Base-by-base conservation (phyloP, 371 early-diverging fungal species). In the Dichotomocladium elegans region DNA sequence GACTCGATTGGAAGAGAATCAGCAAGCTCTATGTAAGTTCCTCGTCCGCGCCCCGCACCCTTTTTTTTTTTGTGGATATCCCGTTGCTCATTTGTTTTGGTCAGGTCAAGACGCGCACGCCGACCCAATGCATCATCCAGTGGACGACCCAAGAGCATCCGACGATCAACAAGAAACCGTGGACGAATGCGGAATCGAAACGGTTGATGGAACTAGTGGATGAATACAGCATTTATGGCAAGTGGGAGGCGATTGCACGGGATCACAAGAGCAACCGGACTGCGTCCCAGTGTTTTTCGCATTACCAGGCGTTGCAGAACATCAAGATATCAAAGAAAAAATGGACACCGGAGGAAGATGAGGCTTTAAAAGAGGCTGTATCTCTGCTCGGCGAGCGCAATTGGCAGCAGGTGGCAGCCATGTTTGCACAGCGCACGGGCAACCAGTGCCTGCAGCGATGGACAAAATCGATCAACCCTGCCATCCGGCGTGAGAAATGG, bases 81-180 rank as follows among this genome's bases (percentile, higher is more conserved):
- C 14, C 28, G 49, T n/a, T 17, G 4, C 6, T 21, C 10, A 25
- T 24, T 15, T 11, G 9, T 15, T 41, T 24, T 22, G 8, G 19
- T n/a, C 46, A 81, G 81, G 77, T 90, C 22, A 80, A 68, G 14
- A 70, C 82, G 25, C 70, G 86, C 48, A 77, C 78, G 12, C 66
- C 87, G 1, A 73, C 64, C 12, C 89, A 91, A 63, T 92, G 91
- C 49, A 68, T 82, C 28, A 92, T 90, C 41, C 90, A 87, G 55
- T 92, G 91, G 91, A 86, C 87, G 4, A 81, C 82, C n/a, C 88
- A 86, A 48, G 91, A 88, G 43, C 91, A 92, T 61, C 92, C 92
- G 1, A 71, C 72, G 6, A 89, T 92, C 64, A 91, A 90, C 63
- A 85, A 85, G 51, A 68, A 58, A 35, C 80, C 79, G 12, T 92